Percentiles rank a stretch among this genome's conserved stretches.
Evolutionary conservation across 1,284 basidiomycete species (phyloP).

Genomic region (Taiwanofungus camphoratus): DNA sequence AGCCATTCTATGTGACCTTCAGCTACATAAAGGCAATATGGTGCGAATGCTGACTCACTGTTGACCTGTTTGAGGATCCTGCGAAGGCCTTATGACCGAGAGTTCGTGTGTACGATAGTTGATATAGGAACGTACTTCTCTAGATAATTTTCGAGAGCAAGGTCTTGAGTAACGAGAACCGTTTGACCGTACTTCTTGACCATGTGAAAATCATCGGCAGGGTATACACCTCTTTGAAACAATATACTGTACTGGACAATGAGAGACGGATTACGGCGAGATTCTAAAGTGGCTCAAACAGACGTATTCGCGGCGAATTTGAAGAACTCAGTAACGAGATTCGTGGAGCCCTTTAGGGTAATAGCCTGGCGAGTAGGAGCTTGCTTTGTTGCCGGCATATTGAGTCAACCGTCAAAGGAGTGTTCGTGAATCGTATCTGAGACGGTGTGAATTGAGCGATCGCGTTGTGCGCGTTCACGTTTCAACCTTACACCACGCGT

Average conservation of each 20-base stretch:
- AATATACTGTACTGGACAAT: conserved; percentile 61
- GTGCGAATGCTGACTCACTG: conserved; percentile 49
- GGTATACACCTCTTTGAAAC: conserved; percentile 96
- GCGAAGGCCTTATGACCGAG: conserved; percentile 2
- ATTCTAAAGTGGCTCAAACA: conserved; percentile 29
- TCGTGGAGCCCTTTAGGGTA: conserved; percentile 92
- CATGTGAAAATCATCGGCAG: conserved; percentile 98
- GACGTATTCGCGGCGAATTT: conserved; percentile 95
- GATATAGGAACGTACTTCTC: conserved; percentile 62
- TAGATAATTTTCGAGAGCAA: conserved; percentile 89
- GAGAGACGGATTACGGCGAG: not conserved
- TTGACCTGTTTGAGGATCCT: conserved; percentile 90
- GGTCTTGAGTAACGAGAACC: conserved; percentile 91
- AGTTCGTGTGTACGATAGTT: no score
- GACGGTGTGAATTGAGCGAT: conserved; percentile 2
- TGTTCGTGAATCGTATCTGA: not conserved
- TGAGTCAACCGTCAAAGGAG: not conserved
- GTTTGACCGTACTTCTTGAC: conserved; percentile 98
- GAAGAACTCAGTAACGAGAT: conserved; percentile 98
- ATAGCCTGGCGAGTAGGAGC: conserved; percentile 70
- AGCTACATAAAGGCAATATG: not conserved
- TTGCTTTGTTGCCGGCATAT: conserved; percentile 52
- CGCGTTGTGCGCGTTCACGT: no score
- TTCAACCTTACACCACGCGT: no score
- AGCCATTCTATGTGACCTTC: conserved; percentile 71